Percentiles rank a stretch among this genome's conserved stretches.
Conservation (phyloP, 2,329 filamentous ascomycete genomes). For the Byssochlamys sp. region DNA sequence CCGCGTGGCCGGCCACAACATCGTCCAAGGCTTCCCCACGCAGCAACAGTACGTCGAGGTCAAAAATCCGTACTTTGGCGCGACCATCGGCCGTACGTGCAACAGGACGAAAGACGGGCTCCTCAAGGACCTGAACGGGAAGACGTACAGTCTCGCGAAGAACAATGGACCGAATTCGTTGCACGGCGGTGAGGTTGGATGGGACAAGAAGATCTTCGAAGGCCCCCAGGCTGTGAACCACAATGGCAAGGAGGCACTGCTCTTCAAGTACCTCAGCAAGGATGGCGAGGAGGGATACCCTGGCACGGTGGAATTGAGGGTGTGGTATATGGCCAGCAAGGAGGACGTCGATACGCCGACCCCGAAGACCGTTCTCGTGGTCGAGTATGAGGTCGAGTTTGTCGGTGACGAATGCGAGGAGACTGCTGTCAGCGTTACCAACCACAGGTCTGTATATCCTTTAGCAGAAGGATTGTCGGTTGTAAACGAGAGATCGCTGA, state of each 20-base stretch:
- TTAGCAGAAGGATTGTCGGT: neutral
- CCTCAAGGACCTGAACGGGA: slow-evolving; percentile 60
- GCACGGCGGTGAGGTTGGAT: slow-evolving; percentile 62
- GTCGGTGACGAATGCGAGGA: slow-evolving; percentile 68
- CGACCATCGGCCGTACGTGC: slow-evolving; percentile 75
- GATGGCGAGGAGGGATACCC: slow-evolving; percentile 88
- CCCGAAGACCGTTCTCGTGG: slow-evolving; percentile 62
- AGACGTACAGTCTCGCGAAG: slow-evolving; percentile 56
- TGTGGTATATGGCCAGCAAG: slow-evolving; percentile 69
- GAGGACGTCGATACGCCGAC: slow-evolving; percentile 51
- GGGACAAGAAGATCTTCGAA: slow-evolving; percentile 69
- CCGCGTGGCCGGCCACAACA: slow-evolving; percentile 66
- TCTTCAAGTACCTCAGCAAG: slow-evolving; percentile 57
- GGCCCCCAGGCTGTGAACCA: slow-evolving; percentile 54
- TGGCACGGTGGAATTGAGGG: slow-evolving; percentile 66
- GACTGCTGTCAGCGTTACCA: slow-evolving; percentile 86
- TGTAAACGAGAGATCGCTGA: slow-evolving; percentile 1
- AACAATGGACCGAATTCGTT: slow-evolving; percentile 69
- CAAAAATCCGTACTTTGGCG: slow-evolving; percentile 76
- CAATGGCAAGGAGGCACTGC: slow-evolving; percentile 55
- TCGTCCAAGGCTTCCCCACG: slow-evolving; percentile 75
- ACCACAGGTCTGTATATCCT: slow-evolving; percentile 62
- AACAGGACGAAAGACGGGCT: slow-evolving; percentile 69
- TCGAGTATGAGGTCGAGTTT: slow-evolving; percentile 83
- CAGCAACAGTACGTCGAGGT: slow-evolving; percentile 64